A percentile compares a stretch with the other conserved stretches of the same genome.
Conservation (phyloP, 2,329 filamentous ascomycete genomes). For the Ophiosphaerella korrae region DNA sequence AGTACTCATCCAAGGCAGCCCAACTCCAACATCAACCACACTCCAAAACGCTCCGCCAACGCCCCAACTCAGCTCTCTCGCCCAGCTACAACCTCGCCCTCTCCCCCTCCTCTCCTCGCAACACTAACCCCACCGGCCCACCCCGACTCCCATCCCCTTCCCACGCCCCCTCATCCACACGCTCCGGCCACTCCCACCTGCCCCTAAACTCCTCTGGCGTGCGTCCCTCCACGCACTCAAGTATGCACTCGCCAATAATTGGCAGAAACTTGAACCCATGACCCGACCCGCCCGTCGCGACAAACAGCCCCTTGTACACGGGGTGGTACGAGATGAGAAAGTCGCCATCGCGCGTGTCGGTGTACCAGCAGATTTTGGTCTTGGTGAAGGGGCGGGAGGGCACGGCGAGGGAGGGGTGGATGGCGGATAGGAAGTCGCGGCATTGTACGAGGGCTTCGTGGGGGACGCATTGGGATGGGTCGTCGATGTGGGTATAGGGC, state of each 20-base stretch:
- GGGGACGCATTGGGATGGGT: slow-evolving; percentile 41
- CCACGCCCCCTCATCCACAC: slow-evolving; percentile 45
- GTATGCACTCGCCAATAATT: slow-evolving; percentile 60
- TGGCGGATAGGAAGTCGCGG: slow-evolving; percentile 36
- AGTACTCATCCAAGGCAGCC: too few species aligned
- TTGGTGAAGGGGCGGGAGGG: slow-evolving; percentile 51
- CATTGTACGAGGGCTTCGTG: slow-evolving; percentile 38
- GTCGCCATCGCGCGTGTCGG: slow-evolving; percentile 60
- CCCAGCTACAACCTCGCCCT: slow-evolving; percentile 31
- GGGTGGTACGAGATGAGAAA: slow-evolving; percentile 62
- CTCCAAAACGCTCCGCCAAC: too few species aligned
- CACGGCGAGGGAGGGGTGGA: slow-evolving; percentile 39
- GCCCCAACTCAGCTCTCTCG: too few species aligned
- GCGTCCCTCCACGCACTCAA: slow-evolving; percentile 55
- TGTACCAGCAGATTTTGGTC: slow-evolving; percentile 62
- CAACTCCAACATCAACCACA: too few species aligned
- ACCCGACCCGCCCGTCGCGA: slow-evolving; percentile 66
- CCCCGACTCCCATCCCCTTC: slow-evolving; percentile 46
- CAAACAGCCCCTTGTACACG: slow-evolving; percentile 57
- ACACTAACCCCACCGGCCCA: slow-evolving; percentile 44
- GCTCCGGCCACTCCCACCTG: slow-evolving; percentile 65
- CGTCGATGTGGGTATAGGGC: slow-evolving; percentile 60
- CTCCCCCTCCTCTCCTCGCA: slow-evolving; percentile 50
- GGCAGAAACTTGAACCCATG: slow-evolving; percentile 69
- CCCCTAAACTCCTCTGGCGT: slow-evolving; percentile 58